Evolutionary conservation across 2,329 filamentous ascomycete genomes (phyloP), one percentile per base, ranked within the genome.

Genomic region (Penicillium crustosum): DNA sequence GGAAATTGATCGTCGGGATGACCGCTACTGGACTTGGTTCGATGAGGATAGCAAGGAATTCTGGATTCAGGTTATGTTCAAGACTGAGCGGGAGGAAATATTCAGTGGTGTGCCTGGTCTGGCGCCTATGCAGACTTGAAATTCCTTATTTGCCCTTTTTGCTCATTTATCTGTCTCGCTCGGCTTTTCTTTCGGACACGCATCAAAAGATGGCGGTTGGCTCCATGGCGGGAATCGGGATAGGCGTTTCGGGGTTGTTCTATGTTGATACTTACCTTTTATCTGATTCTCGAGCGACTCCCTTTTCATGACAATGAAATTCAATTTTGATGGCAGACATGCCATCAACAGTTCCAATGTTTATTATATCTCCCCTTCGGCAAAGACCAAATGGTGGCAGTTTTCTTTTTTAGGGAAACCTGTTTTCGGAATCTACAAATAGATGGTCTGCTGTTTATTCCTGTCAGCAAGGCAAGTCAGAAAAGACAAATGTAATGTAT

Each of bases 21-120:
- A 90, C 57, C 85, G 88, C 69, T 94, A 93, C 76, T 99, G 93
- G 84, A 89, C 86, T 53, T 97, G 93, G 87, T 99, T 93, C 82
- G 94, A 99, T 77, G 88, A 89, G 60, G 94, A 99, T 75, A 87
- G 89, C 62, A 96, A 95, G 82, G 93, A 97, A 80, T 99, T 95
- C 73, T 97, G 92, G 91, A 85, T 97, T 41, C 94, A 97, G 81
- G 84, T 99, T 64, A 90, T 97, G 82, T 99, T 97, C 79, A 94
- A 97, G 85, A 97, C 94, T 39, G 94, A 99, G 81, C 86, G 94
- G 63, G 94, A 97, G 78, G 93, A 97, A 82, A 83, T 92, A 60
- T 97, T 86, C 68, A 85, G 81, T 68, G 85, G 84, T 66, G 86
- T 88, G 43, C 86, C 86, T 36, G 86, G 86, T 56, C 73, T 89